Base-by-base conservation (phyloP, 2,329 filamentous ascomycete genomes). In the Rhinocladiella mackenziei region DNA sequence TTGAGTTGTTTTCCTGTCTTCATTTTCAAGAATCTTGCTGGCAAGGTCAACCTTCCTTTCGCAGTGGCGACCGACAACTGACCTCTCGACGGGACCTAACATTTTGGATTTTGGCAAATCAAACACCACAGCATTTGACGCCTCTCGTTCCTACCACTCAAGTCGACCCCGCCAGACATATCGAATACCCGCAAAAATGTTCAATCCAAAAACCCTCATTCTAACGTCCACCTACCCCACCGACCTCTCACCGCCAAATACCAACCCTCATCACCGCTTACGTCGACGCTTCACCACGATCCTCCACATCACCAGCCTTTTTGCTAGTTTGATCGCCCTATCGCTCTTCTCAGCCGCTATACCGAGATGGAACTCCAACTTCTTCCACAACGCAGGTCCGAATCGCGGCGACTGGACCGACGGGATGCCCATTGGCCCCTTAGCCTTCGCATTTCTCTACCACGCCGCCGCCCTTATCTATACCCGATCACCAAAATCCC, bases 361-460 rank as follows among this genome's bases (percentile, higher is more conserved):
- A 22, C 53, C 52, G 3, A 39, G 43, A 14, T 62, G 61, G 59
- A 49, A 62, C 31, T 36, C 35, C 29, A 59, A 58, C 25, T 57
- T 63, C 46, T 56, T 56, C 30, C 60, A 61, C 45, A 54, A 45
- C 11, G 47, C 45, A 10, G 57, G 58, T 3, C 53, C 57, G 3
- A 47, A 39, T 28, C 44, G 50, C 29, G 58, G 58, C 5, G 59
- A 58, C 43, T 62, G 60, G 61, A 61, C 62, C 29, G 61, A 64
- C 47, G 56, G 55, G 20, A 47, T 62, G 34, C 51, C 59, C 4
- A 53, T 63, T 38, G 53, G 53, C 5, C 57, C 59, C 25, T 57
- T 64, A 48, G 15, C 28, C 15, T 34, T 54, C 26, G 38, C 53
- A 5, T 37, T 56, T 18, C 13, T 50, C 25, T 51, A 47, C 28